These are phyloP conservation scores for Yamadazyma taylorii DNA, from an alignment of 1,139 yeast genomes.

Conservation along the genomic window DNA sequence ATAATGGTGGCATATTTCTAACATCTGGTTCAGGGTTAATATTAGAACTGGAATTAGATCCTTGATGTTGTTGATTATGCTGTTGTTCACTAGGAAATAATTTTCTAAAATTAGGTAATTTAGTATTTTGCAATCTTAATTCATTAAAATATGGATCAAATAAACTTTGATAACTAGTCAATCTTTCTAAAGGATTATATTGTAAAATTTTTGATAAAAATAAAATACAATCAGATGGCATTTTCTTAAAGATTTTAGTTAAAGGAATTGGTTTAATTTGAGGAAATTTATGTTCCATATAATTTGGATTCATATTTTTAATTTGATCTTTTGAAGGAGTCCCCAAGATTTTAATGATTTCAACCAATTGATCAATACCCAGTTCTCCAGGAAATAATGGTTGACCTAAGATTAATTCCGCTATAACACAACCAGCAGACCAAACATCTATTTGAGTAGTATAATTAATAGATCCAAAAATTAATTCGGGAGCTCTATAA, in stretches of 20 bases:
- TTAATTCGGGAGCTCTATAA: constrained; percentile 83
- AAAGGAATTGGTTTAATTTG: constrained; percentile 93
- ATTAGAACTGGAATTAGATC: no score
- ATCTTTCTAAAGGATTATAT: constrained; percentile 73
- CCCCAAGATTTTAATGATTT: constrained; percentile 91
- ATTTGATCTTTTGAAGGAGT: constrained; percentile 95
- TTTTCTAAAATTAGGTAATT: constrained; percentile 54
- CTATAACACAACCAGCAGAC: constrained; percentile 99
- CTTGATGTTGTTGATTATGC: constrained; percentile 20
- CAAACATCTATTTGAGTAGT: constrained; percentile 97
- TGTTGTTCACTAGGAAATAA: constrained; percentile 33
- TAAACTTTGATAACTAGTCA: constrained; percentile 68
- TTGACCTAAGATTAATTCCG: constrained; percentile 90
- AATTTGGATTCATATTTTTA: constrained; percentile 93
- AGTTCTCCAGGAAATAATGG: constrained; percentile 98
- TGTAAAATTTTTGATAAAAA: constrained; percentile 62
- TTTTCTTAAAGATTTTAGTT: constrained; percentile 74
- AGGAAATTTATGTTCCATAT: constrained; percentile 96
- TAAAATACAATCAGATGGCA: constrained; percentile 60
- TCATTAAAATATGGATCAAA: constrained; percentile 77
- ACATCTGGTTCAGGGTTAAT: constrained; percentile 47
- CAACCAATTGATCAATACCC: constrained; percentile 96
- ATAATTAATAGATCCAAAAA: constrained; percentile 87
- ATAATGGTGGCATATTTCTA: constrained; percentile 45
- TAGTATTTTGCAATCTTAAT: constrained; percentile 55